Percentiles rank a stretch among this genome's conserved stretches.
Evolutionary conservation across 805 yeast species (phyloP).

Genomic region (Huiozyma naganishii): DNA sequence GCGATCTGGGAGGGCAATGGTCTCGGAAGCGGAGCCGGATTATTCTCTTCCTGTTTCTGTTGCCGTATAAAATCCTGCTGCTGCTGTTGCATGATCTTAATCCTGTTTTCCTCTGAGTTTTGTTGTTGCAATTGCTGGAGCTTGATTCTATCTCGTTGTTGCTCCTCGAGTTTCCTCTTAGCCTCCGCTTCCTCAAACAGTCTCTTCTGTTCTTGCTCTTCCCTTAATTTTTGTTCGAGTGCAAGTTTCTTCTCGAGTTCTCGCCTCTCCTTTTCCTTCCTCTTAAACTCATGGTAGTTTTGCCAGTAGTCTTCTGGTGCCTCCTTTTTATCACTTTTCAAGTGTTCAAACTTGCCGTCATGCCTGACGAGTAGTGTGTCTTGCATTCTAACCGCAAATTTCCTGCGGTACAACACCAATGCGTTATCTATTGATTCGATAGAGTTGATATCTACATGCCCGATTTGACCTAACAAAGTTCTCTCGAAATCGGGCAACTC

Average conservation of each 20-base stretch:
- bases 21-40: not conserved
- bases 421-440: constrained; percentile 3
- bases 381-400: constrained; percentile 9
- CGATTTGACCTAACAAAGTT: not conserved
- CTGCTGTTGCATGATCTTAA: not conserved
- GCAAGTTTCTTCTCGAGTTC: constrained; percentile 4
- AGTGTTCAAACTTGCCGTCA: constrained; percentile 11
- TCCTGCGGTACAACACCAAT: constrained; percentile 8
- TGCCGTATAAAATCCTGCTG: not conserved
- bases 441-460: not conserved
- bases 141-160: constrained; percentile 1
- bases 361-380: constrained; percentile 11
- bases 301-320: constrained; percentile 27
- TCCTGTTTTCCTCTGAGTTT: not conserved
- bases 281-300: constrained; percentile 9
- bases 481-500: not conserved
- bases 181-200: not conserved
- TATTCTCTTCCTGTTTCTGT: not conserved
- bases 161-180: constrained; percentile 2
- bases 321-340: constrained; percentile 9
- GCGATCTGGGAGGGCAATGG: not conserved
- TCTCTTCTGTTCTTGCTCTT: constrained; percentile 7
- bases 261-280: constrained; percentile 3
- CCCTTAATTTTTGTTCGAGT: constrained; percentile 7
- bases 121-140: constrained; percentile 3